These are phyloP conservation scores for Trametes versicolor DNA, from an alignment of 1,284 basidiomycete genomes.

Conservation along the genomic window DNA sequence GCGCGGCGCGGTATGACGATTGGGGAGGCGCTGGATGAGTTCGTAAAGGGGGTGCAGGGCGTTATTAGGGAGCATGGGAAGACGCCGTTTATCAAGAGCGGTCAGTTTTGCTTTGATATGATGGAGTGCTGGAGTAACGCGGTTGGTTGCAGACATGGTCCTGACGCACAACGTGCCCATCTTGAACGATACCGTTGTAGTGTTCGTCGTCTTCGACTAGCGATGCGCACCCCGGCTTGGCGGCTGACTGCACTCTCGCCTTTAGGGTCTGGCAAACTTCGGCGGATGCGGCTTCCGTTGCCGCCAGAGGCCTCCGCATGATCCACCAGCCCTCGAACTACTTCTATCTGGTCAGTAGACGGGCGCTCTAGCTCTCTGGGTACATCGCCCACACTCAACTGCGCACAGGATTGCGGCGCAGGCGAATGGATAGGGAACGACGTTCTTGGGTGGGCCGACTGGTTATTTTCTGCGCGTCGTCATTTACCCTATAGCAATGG, in stretches of 20 bases:
- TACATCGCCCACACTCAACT: neutral
- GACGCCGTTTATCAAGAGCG: conserved; percentile 74
- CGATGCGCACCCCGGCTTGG: neutral
- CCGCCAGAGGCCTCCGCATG: conserved; percentile 57
- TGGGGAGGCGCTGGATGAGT: conserved; percentile 67
- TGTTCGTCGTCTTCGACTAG: conserved; percentile 58
- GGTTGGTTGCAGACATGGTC: conserved; percentile 70
- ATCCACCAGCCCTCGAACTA: conserved; percentile 64
- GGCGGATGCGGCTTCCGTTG: conserved; percentile 53
- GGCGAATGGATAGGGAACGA: conserved; percentile 80
- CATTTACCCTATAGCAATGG: conserved; percentile 43
- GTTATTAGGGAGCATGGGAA: conserved; percentile 55
- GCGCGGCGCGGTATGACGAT: conserved; percentile 58
- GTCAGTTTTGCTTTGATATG: conserved; percentile 31
- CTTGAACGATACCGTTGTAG: conserved; percentile 73
- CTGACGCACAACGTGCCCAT: conserved; percentile 70
- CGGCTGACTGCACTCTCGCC: neutral
- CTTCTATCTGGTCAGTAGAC: conserved; percentile 61
- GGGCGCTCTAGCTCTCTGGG: neutral
- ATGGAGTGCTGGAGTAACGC: neutral
- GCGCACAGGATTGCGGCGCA: conserved; percentile 75
- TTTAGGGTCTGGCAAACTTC: conserved; percentile 69
- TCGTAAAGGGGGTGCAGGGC: conserved; percentile 62
- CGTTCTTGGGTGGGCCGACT: neutral
- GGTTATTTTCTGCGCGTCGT: neutral